Evolutionary conservation across 2,329 filamentous ascomycete genomes (phyloP).

Genomic region (Fusarium albidum): DNA sequence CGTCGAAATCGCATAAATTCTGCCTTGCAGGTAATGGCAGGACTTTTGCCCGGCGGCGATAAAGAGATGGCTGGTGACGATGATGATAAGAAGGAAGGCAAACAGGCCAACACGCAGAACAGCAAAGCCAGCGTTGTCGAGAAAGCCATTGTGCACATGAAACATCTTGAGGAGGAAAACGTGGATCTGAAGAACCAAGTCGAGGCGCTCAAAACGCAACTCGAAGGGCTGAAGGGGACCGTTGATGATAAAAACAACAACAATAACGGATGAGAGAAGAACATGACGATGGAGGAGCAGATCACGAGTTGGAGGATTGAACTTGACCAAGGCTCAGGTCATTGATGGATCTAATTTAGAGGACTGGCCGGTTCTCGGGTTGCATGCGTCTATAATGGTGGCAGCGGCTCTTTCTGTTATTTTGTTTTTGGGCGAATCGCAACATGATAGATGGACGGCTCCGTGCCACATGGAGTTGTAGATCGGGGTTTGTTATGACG

Average conservation of each 20-base stretch:
- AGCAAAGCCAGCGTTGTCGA: constrained; percentile 99
- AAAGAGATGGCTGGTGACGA: constrained; percentile 52
- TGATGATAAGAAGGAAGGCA: constrained; percentile 57
- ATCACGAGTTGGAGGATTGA: constrained; percentile 3
- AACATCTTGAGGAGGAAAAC: constrained; percentile 79
- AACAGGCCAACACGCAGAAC: constrained; percentile 66
- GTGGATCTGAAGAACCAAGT: constrained; percentile 71
- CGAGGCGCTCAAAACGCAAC: constrained; percentile 42
- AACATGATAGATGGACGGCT: constrained; percentile 27
- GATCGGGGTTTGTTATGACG: constrained; percentile 9
- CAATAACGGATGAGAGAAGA: constrained; percentile 15
- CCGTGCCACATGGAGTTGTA: constrained; percentile 15
- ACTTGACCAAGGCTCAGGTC: constrained; percentile 1
- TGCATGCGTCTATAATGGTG: constrained; percentile 18
- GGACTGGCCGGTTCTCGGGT: constrained; percentile 5
- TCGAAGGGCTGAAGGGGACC: constrained; percentile 40
- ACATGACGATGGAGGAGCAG: constrained; percentile 1
- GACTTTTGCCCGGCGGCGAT: constrained; percentile 73
- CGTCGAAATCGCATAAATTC: constrained; percentile 94
- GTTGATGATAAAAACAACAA: no score
- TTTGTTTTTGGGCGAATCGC: constrained; percentile 15
- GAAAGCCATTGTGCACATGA: constrained; percentile 95
- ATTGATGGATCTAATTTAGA: constrained; percentile 24
- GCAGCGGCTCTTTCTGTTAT: constrained; percentile 30
- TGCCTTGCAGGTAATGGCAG: constrained; percentile 89